phyloP scores from a whole-genome alignment of 2,329 filamentous ascomycete genomes.

The Fusarium sublunatum region DNA sequence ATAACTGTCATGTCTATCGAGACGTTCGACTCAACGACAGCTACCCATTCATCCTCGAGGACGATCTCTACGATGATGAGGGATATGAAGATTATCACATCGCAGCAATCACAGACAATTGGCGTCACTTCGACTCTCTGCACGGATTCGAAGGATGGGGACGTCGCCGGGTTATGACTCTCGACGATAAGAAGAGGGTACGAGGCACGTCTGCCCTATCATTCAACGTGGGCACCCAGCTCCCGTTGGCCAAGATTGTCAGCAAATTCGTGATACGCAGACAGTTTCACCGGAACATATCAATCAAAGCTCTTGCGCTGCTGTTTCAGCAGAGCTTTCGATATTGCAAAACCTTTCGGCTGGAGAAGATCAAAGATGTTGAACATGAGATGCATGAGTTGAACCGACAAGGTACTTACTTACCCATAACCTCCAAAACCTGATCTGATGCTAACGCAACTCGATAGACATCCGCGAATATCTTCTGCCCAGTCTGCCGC shows the following conservation, averaged over 20 bases:
- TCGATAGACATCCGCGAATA: too few relatives aligned
- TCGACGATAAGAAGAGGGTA: background rate
- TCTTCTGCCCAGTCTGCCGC: too few relatives aligned
- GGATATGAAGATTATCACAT: background rate
- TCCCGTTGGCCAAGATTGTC: background rate
- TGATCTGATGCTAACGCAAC: too few relatives aligned
- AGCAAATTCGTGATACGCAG: background rate
- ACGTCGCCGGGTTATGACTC: conserved; percentile 5
- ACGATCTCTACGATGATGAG: background rate
- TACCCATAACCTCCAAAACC: too few relatives aligned
- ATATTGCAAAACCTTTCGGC: background rate
- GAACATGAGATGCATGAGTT: background rate
- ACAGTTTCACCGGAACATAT: background rate
- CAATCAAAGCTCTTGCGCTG: background rate
- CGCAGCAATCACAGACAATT: too few relatives aligned
- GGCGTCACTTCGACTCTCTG: too few relatives aligned
- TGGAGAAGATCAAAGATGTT: background rate
- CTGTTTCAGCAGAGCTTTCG: background rate
- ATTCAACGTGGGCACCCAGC: background rate
- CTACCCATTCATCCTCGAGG: background rate
- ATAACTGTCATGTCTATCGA: background rate
- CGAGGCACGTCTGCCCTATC: background rate
- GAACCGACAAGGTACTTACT: too few relatives aligned
- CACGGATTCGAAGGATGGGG: conserved; percentile 1
- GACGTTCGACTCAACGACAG: background rate